Base-by-base conservation (phyloP, 352 stramenopile species). In the Phytophthora cajani region DNA sequence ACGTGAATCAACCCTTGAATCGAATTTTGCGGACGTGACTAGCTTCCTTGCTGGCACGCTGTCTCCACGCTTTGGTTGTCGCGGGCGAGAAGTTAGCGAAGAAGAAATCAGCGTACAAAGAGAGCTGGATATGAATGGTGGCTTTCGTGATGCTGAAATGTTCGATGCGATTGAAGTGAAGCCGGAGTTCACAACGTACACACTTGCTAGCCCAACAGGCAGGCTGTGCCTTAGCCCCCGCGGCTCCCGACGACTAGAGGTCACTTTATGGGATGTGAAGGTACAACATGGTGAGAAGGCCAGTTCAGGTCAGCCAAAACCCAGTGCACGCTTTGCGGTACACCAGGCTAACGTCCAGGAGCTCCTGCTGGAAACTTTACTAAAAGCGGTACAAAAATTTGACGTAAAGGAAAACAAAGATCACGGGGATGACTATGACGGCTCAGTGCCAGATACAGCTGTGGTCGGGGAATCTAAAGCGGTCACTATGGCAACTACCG, bases 341-440 rank as follows among this genome's bases (percentile, higher is more conserved):
- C 66, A 80, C 4, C 84, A 92, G 50, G 69, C 77, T 12, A 80
- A 81, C 44, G 69, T 88, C 8, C 84, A 91, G 53, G 78, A 89
- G 36, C 66, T 93, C 33, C 64, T 93, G 12, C 58, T 93, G 5
- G 80, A 90, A 55, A 82, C 89, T 30, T 57, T 93, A 17, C 53
- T 82, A 21, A 91, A 90, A 56, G 86, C 84, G 1, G 84, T 91
- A 5, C 82, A 90, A 58, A 93, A 93, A 30, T 77, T 87, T 32
- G 86, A 93, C 54, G 32, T 92, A 30, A 93, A 93, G 64, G 81
- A 89, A 65, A 82, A 58, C 47, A 88, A 82, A 49, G 79, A 91
- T 19, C 56, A 73, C 49, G 74, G 80, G 36, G 76, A 89, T 27
- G 51, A 72, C 1, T 69, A 23, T 25, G 56, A 74, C 23, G 56